These are phyloP conservation scores for Candida vaughaniae DNA, from an alignment of 805 yeast genomes.

Conservation along the genomic window DNA sequence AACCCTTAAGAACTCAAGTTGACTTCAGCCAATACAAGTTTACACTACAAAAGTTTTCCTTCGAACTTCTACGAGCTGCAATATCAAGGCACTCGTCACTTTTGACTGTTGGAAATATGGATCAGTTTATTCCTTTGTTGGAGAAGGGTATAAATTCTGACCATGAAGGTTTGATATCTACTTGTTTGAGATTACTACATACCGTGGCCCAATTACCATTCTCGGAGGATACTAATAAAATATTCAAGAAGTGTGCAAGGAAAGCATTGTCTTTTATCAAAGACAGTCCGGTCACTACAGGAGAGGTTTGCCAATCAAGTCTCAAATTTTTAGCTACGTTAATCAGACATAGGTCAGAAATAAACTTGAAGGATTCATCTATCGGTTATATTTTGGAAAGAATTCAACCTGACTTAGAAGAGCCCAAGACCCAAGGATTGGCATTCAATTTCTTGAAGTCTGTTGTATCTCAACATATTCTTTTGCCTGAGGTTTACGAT, in stretches of 20 bases:
- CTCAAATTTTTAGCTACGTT: conserved; percentile 71
- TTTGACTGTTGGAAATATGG: conserved; percentile 56
- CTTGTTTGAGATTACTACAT: conserved; percentile 64
- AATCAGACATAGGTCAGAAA: conserved; percentile 64
- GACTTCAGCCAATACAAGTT: conserved; percentile 57
- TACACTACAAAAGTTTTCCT: conserved; percentile 70
- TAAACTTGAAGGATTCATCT: conserved; percentile 67
- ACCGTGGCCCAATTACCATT: conserved; percentile 62
- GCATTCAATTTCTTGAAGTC: conserved; percentile 84
- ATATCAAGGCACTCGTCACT: conserved; percentile 62
- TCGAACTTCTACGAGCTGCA: conserved; percentile 74
- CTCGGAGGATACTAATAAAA: conserved; percentile 46
- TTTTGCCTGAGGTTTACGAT: conserved; percentile 88
- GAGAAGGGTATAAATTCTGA: conserved; percentile 60
- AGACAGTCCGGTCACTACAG: conserved; percentile 73
- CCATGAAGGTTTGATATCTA: conserved; percentile 73
- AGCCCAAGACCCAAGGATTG: conserved; percentile 83
- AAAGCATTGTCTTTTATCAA: conserved; percentile 61
- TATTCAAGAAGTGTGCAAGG: conserved; percentile 61
- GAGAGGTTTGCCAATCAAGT: conserved; percentile 77
- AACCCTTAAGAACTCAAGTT: conserved; percentile 50
- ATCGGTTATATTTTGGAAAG: conserved; percentile 69
- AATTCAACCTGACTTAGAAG: conserved; percentile 83
- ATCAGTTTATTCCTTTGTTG: conserved; percentile 74
- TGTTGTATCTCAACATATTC: conserved; percentile 66